A percentile compares a stretch with the other conserved stretches of the same genome.
Conservation (phyloP, 305 asterid genomes). For the Nicotiana rustica region DNA sequence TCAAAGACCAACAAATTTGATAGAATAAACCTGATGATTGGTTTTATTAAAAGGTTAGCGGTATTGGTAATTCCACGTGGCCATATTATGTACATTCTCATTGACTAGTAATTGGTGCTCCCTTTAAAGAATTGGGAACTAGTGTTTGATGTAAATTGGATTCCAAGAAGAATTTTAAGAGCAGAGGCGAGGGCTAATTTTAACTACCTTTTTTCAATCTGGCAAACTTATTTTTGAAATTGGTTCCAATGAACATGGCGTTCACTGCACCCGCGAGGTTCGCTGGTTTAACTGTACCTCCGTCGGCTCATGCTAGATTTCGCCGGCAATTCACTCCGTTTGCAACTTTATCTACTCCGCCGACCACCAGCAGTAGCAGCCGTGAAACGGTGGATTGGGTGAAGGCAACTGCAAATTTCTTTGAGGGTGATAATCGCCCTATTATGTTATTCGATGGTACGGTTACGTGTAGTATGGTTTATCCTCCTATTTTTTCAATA, state of each 20-base stretch:
- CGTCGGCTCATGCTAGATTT: slow-evolving; percentile 42
- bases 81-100: neutral
- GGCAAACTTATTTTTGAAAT: neutral
- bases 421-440: slow-evolving; percentile 84
- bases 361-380: slow-evolving; percentile 43
- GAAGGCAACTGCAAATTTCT: slow-evolving; percentile 74
- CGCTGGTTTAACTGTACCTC: slow-evolving; percentile 41
- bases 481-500: neutral
- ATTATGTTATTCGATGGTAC: slow-evolving; percentile 96
- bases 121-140: too few species aligned
- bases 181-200: neutral
- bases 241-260: slow-evolving; percentile 51
- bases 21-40: too few species aligned
- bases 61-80: slow-evolving; percentile 27
- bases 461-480: neutral
- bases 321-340: slow-evolving; percentile 45
- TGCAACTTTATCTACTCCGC: slow-evolving; percentile 56
- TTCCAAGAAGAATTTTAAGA: too few species aligned
- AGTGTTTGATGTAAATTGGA: too few species aligned
- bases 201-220: slow-evolving; percentile 2
- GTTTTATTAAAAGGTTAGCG: neutral
- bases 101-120: neutral
- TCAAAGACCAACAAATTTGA: too few species aligned
- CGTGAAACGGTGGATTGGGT: slow-evolving; percentile 62
- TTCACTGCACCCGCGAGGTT: slow-evolving; percentile 45